Percentiles rank a stretch among this genome's conserved stretches.
Conservation (phyloP, 441 rosid genomes). For the Rhodomyrtus psidioides region DNA sequence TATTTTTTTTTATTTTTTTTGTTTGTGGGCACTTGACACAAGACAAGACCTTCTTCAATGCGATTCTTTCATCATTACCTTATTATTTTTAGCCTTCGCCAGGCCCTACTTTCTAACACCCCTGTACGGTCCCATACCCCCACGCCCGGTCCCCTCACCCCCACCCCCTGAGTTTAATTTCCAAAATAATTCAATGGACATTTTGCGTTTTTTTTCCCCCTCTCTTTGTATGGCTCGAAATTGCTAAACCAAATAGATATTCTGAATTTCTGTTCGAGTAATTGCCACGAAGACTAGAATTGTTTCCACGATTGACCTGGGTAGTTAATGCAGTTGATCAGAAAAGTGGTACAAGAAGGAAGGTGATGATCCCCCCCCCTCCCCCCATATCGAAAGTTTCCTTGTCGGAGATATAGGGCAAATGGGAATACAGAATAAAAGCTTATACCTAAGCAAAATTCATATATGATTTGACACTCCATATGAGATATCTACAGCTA, state of each 20-base stretch:
- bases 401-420: background rate
- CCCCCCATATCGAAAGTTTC: background rate
- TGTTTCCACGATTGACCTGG: background rate
- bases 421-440: background rate
- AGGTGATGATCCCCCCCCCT: background rate
- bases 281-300: background rate
- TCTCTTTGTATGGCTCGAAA: background rate
- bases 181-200: background rate
- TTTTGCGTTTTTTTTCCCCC: too few relatives aligned
- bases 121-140: background rate
- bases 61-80: slow-evolving; percentile 21
- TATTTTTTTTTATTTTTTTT: background rate
- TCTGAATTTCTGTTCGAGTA: background rate
- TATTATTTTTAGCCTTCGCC: slow-evolving; percentile 11
- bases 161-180: background rate
- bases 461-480: background rate
- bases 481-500: background rate
- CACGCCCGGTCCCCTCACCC: background rate
- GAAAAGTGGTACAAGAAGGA: background rate
- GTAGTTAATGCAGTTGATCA: background rate
- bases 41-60: slow-evolving; percentile 7
- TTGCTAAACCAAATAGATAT: background rate
- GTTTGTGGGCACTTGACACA: background rate
- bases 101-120: slow-evolving; percentile 1
- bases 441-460: background rate